Conservation (phyloP, 495 filamentous ascomycete species). For the Hypoxylon perforatum region DNA sequence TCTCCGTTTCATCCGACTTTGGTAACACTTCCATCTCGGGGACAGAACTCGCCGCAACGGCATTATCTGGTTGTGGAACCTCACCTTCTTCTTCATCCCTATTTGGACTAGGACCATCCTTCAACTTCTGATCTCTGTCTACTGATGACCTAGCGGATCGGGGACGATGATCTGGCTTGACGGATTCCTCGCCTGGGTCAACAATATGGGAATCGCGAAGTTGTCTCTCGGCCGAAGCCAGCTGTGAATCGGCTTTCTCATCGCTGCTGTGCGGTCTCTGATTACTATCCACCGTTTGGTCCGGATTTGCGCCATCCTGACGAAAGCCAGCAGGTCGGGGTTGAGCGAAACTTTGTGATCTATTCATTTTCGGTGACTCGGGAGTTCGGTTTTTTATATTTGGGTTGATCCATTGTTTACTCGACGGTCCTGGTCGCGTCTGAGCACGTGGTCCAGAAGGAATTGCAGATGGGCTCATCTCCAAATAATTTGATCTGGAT, state of each 20-base stretch:
- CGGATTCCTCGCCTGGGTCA: slow-evolving; percentile 48
- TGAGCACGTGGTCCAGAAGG: slow-evolving; percentile 69
- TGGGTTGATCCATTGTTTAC: slow-evolving; percentile 73
- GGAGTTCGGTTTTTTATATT: slow-evolving; percentile 57
- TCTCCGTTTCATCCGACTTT: slow-evolving; percentile 8
- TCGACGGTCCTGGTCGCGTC: slow-evolving; percentile 56
- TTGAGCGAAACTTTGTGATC: slow-evolving; percentile 57
- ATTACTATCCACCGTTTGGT: slow-evolving; percentile 54
- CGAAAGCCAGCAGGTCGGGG: slow-evolving; percentile 54
- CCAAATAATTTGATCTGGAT: slow-evolving; percentile 61
- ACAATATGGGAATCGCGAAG: slow-evolving; percentile 45
- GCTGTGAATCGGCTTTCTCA: slow-evolving; percentile 52
- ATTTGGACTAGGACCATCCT: slow-evolving; percentile 16
- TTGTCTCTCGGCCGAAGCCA: slow-evolving; percentile 43
- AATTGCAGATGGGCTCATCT: slow-evolving; percentile 63
- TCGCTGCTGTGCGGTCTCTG: slow-evolving; percentile 59
- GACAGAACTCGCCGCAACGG: background rate
- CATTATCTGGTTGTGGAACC: slow-evolving; percentile 7
- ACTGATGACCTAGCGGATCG: slow-evolving; percentile 54
- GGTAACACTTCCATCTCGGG: slow-evolving; percentile 5
- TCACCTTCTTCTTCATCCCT: slow-evolving; percentile 30
- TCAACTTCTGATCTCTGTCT: slow-evolving; percentile 47
- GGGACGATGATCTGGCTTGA: slow-evolving; percentile 50
- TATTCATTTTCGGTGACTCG: slow-evolving; percentile 56
- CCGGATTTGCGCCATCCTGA: slow-evolving; percentile 50